Evolutionary conservation across 441 rosid species (phyloP).

Genomic region (Capsella rubella): DNA sequence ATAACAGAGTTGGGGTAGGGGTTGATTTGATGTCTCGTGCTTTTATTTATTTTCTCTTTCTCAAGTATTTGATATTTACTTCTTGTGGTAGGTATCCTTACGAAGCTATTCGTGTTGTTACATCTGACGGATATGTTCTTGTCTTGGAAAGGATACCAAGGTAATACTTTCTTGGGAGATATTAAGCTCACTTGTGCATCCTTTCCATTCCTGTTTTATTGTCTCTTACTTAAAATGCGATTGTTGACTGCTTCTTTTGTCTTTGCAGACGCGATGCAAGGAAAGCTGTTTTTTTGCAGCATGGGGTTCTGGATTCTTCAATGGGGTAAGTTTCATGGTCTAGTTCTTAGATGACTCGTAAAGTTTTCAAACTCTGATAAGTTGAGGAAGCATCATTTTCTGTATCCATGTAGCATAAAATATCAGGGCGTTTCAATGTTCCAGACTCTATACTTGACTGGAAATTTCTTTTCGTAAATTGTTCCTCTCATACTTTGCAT

Average conservation of each 20-base stretch:
- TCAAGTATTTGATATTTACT: constrained; percentile 15
- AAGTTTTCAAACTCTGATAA: constrained; percentile 8
- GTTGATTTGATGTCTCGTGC: constrained; percentile 9
- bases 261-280: constrained; percentile 84
- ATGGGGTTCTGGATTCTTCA: constrained; percentile 92
- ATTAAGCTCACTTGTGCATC: background rate
- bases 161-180: constrained; percentile 46
- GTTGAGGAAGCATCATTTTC: background rate
- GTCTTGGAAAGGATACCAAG: constrained; percentile 97
- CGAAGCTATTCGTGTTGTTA: constrained; percentile 89
- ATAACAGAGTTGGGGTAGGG: constrained; percentile 94
- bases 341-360: constrained; percentile 14
- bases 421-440: background rate
- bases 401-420: background rate
- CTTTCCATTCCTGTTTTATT: constrained; percentile 13
- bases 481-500: constrained; percentile 13
- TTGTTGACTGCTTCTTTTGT: constrained; percentile 27
- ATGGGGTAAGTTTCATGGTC: constrained; percentile 76
- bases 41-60: constrained; percentile 11
- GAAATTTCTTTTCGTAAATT: constrained; percentile 6
- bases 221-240: constrained; percentile 34
- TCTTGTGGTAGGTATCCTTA: constrained; percentile 73
- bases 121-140: constrained; percentile 94
- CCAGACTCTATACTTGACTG: constrained; percentile 1
- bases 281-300: constrained; percentile 91